These are phyloP conservation scores for Xylaria cubensis DNA, from an alignment of 495 filamentous ascomycete species.

Conservation along the genomic window DNA sequence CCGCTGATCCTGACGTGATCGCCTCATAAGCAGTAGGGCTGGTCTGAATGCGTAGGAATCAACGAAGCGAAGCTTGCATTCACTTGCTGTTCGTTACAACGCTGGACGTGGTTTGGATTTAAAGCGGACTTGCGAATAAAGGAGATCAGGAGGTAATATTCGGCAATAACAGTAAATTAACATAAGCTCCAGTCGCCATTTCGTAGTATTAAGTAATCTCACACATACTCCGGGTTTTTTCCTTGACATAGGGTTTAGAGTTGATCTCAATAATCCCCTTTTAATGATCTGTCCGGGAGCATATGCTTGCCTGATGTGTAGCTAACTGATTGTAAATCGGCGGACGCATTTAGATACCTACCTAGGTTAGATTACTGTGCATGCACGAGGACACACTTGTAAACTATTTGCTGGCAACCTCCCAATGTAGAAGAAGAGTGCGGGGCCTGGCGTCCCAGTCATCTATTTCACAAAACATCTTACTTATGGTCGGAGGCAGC, in stretches of 20 bases:
- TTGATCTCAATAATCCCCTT: neutral
- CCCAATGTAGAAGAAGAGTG: neutral
- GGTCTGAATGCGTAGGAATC: neutral
- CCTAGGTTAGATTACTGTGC: neutral
- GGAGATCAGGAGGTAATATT: neutral
- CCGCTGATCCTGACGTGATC: neutral
- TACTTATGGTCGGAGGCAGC: neutral
- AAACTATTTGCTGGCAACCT: neutral
- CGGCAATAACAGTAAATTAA: neutral
- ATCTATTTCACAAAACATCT: neutral
- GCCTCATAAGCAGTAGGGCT: neutral
- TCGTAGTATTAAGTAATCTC: neutral
- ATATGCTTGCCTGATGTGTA: neutral
- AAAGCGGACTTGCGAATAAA: neutral
- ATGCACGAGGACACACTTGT: neutral
- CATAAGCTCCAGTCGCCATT: neutral
- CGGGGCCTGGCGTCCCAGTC: neutral
- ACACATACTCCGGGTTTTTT: neutral
- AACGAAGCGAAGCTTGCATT: neutral
- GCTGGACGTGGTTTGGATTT: neutral
- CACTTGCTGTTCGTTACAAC: neutral
- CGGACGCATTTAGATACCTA: neutral
- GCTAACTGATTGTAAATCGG: neutral
- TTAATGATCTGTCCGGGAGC: neutral
- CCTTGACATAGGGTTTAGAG: neutral